Base-by-base conservation (phyloP, 176 grass and related monocot species). In the Musa beccarii region DNA sequence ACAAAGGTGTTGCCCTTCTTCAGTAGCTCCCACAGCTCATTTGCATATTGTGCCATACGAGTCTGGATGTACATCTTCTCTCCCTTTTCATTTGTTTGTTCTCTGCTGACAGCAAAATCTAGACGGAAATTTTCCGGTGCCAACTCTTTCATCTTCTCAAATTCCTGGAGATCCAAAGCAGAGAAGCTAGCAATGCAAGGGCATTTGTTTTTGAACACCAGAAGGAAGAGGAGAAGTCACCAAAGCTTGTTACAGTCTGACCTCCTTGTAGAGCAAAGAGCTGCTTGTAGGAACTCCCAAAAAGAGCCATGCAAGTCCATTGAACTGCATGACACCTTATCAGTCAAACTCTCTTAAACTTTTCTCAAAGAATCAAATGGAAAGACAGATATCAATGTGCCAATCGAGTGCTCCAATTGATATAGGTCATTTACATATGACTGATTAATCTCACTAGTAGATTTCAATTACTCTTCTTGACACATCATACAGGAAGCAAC, bases 41-140 rank as follows among this genome's bases (percentile, higher is more conserved):
- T 86, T 9, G 87, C 87, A 54, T 98, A 98, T 79, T 98, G 85
- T 0, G 94, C 90, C 94, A 91, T 98, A 57, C 88, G 69, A 1
- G 94, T 98, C 73, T 98, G 94, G 34, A 98, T 98, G 84, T 98
- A 98, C 94, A 98, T 98, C 79, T 89, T 98, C 73, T 98, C 88
- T 11, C 94, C 94, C 0, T 78, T 73, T 1, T 82, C 90, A 2
- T 93, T 97, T 1, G 85, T 87, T 86, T 97, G 90, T 82, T 93
- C 94, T 53, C 94, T 90, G 84, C 94, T 98, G 34, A 98, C 84
- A 0, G 94, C 94, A 2, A 89, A 98, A 85, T 98, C 94, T 0
- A 98, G 54, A 23, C 94, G 80, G 82, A 98, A 93, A 34, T 98
- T 98, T 3, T 93, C 78, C 0, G 94, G 94, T 13, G 82, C 82